phyloP scores from a whole-genome alignment of 2,329 filamentous ascomycete species.

The Colletotrichum sp. region DNA sequence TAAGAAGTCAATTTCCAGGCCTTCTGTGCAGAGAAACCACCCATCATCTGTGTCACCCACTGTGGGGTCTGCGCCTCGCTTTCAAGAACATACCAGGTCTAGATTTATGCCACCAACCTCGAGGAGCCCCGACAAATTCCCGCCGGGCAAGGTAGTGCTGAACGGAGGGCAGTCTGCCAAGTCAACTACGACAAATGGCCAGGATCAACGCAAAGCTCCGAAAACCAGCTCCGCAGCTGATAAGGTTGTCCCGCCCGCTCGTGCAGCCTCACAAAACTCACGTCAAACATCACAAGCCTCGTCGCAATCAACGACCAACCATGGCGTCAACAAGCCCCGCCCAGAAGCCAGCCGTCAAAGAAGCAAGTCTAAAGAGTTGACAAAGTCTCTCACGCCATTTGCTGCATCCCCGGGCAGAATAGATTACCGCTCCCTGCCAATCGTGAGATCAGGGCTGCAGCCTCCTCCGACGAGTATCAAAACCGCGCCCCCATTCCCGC shows the following conservation, averaged over 20 bases:
- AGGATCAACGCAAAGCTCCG: neutral
- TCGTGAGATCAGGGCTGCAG: neutral
- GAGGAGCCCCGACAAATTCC: neutral
- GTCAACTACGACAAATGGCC: neutral
- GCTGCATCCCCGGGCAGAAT: neutral
- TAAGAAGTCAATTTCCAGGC: neutral
- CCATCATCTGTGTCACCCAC: neutral
- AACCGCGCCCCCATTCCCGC: neutral
- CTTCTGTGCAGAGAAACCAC: neutral
- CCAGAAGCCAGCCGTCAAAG: neutral
- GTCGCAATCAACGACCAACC: neutral
- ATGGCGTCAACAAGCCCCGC: neutral
- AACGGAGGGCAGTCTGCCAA: neutral
- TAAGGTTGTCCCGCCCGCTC: neutral
- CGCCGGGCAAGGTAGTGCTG: neutral
- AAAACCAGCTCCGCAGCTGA: neutral
- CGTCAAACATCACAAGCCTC: neutral
- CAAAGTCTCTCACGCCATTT: neutral
- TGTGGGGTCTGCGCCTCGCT: neutral
- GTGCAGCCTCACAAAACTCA: neutral
- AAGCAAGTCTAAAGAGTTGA: neutral
- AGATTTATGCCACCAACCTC: neutral
- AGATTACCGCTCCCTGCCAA: neutral
- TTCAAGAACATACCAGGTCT: neutral
- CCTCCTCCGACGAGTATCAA: neutral